Percentiles rank a stretch among this genome's conserved stretches.
These are phyloP conservation scores for Neurospora sp. DNA, from an alignment of 2,329 filamentous ascomycete species.

Conservation along the genomic window DNA sequence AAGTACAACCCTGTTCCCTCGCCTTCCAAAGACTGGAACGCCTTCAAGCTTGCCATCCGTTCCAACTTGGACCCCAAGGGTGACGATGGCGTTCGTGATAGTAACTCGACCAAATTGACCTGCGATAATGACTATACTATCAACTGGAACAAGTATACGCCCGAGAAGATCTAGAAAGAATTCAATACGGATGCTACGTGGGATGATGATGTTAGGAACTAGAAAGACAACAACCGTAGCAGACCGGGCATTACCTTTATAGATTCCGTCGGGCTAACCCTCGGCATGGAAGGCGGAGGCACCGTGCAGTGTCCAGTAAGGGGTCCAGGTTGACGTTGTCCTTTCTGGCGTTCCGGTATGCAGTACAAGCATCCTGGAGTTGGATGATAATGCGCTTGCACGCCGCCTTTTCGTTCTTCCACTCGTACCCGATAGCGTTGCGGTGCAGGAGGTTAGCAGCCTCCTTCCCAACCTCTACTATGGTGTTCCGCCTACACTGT, in stretches of 20 bases:
- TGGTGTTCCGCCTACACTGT: too few species aligned
- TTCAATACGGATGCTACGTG: conserved; percentile 19
- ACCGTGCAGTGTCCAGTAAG: not conserved
- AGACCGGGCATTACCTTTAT: not conserved
- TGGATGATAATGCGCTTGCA: too few species aligned
- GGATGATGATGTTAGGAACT: conserved; percentile 18
- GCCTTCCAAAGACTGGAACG: conserved; percentile 1
- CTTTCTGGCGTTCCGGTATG: too few species aligned
- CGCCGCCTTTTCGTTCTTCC: too few species aligned
- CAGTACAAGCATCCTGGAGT: too few species aligned
- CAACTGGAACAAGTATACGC: not conserved
- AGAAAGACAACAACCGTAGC: conserved; percentile 10
- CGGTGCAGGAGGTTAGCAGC: too few species aligned
- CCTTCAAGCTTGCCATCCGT: conserved; percentile 10
- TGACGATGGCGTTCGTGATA: conserved; percentile 7
- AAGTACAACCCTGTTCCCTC: conserved; percentile 13
- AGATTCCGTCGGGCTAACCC: not conserved
- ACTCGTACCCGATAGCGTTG: too few species aligned
- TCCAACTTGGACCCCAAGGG: conserved; percentile 11
- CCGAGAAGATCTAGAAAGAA: conserved; percentile 17
- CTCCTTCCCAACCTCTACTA: too few species aligned
- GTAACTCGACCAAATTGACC: conserved; percentile 16
- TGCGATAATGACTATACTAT: conserved; percentile 10
- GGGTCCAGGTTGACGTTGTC: too few species aligned
- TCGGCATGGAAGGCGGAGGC: not conserved